Evolutionary conservation across 2,329 filamentous ascomycete genomes (phyloP), one percentile per base, ranked within the genome.

Genomic region (Aspergillus spinulosporus): DNA sequence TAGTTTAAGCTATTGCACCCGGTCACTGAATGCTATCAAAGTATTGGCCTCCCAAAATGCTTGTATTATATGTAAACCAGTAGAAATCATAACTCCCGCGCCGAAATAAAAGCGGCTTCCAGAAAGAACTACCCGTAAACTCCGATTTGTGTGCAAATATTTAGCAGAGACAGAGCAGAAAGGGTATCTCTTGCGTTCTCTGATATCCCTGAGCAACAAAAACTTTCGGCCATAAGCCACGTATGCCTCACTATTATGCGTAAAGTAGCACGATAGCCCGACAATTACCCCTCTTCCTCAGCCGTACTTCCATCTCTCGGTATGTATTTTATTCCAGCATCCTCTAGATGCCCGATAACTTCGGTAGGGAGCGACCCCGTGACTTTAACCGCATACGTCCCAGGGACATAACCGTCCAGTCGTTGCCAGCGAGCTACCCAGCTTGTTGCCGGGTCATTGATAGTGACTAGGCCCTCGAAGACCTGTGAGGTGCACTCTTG

Each of bases 351-450:
- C 39, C 76, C 75, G 31, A 84, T 74, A 39, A 82, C 78, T 55
- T 87, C 84, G 42, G 83, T 81, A 0, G 84, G 82, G 49, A 87
- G 68, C 76, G 90, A 85, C 15, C 94, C 94, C 34, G 89, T 91
- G 26, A 99, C 94, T 78, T 97, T 97, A 54, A 92, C 89, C 14
- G 94, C 94, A 77, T 99, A 99, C 56, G 95, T 87, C 52, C 94
- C 94, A 12, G 86, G 84, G 52, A 94, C 88, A 73, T 96, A 97
- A 54, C 85, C 85, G 72, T 97, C 90, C 58, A 99, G 78, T 6
- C 94, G 85, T 80, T 97, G 92, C 88, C 92, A 97, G 71, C 90
- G 90, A n/a, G 93, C 92, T 48, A 97, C 90, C 94, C 94, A 99
- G 68, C 90, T 95, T 64, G 82, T 84, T 43, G 78, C 78, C n/a